Conservation (phyloP, 2,329 filamentous ascomycete species). For the Colletotrichum sansevieriae region DNA sequence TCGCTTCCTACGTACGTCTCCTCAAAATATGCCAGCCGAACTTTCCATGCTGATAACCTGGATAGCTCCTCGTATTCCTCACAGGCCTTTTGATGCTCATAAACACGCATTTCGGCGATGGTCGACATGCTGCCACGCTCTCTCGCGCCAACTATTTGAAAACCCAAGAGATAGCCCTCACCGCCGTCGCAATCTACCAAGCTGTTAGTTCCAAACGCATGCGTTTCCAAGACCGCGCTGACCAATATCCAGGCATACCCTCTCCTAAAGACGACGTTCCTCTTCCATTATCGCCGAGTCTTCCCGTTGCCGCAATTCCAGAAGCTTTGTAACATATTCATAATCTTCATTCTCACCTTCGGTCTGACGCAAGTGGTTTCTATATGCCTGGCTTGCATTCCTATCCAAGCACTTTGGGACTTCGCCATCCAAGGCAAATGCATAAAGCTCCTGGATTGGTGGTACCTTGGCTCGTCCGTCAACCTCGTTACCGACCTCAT, state of each 20-base stretch:
- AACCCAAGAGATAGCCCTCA: conserved; percentile 25
- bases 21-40: no score
- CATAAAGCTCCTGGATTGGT: conserved; percentile 46
- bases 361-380: conserved; percentile 47
- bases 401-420: conserved; percentile 46
- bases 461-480: conserved; percentile 47
- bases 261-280: conserved; percentile 51
- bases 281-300: conserved; percentile 55
- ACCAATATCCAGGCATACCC: conserved; percentile 11
- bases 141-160: conserved; percentile 16
- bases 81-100: conserved; percentile 30
- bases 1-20: conserved; percentile 18
- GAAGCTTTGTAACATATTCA: conserved; percentile 44
- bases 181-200: conserved; percentile 18
- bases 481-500: conserved; percentile 47
- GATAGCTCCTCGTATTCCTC: conserved; percentile 5
- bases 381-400: conserved; percentile 47
- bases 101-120: conserved; percentile 32
- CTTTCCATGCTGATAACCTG: not conserved
- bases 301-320: conserved; percentile 47
- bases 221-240: not conserved
- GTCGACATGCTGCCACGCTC: conserved; percentile 7
- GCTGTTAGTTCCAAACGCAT: conserved; percentile 1
- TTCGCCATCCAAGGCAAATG: conserved; percentile 43
- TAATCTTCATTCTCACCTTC: conserved; percentile 47